Evolutionary conservation across 1,284 basidiomycete species (phyloP), one percentile per base, ranked within the genome.

Genomic region (Waitea zeae): DNA sequence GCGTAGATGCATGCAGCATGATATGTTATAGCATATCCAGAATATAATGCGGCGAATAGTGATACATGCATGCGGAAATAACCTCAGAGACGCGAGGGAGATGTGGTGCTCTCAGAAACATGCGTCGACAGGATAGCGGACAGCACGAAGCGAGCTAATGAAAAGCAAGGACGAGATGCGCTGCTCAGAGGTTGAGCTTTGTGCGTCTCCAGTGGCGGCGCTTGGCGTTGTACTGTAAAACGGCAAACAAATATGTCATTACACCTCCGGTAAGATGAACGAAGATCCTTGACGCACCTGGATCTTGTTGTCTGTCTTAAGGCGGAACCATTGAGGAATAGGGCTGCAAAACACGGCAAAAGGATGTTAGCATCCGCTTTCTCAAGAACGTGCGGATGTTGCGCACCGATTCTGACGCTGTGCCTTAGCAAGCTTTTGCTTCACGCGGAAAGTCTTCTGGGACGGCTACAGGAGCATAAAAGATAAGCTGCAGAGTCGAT

Each of bases 281-380:
- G n/a, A n/a, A n/a, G n/a, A n/a, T n/a, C n/a, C n/a, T n/a, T n/a
- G 4, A 49, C 77, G 56, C 55, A 89, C 84, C 60, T 88, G 84
- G 52, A 92, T 92, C 64, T 89, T 92, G 44, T 75, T 84, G 59
- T 89, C 92, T 48, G 87, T 81, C 74, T 95, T 96, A 46, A 96
- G 68, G 49, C 90, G 87, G 77, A 92, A 96, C 92, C 90, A 97
- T 54, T 93, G 88, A 44, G 90, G 92, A 44, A 97, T 93, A 46
- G 90, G 90, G 54, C 84, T 87, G 39, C 19, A 42, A 33, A 42
- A 41, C 31, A 20, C 15, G 18, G 39, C 31, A 22, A 31, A 30
- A 20, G n/a, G n/a, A n/a, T n/a, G n/a, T 11, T 30, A 31, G 47
- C 36, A 42, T 9, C 28, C 30, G 33, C 30, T 28, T 30, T 17